These are phyloP conservation scores for Neofusicoccum laricinum DNA, from an alignment of 2,329 filamentous ascomycete genomes.

Conservation along the genomic window DNA sequence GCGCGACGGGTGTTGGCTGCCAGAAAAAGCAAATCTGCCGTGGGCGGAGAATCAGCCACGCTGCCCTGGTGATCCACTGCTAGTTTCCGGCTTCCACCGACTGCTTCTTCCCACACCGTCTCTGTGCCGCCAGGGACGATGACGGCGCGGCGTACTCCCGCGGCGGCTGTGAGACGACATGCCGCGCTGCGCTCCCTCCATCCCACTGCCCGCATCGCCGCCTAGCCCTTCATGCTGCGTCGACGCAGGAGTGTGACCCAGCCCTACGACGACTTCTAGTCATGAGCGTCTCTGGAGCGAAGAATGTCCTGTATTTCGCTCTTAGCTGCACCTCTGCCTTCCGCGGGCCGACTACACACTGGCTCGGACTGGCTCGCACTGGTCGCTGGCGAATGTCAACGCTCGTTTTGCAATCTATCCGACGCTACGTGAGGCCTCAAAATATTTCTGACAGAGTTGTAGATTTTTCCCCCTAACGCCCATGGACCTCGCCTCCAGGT, in stretches of 20 bases:
- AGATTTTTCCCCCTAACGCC: neutral
- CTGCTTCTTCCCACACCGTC: neutral
- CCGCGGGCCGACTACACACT: neutral
- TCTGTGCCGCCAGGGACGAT: neutral
- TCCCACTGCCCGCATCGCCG: neutral
- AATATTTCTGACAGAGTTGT: neutral
- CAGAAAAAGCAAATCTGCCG: neutral
- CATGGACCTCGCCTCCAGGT: neutral
- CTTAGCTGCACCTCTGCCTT: neutral
- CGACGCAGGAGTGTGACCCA: neutral
- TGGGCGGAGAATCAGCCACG: slow-evolving; percentile 1
- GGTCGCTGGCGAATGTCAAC: neutral
- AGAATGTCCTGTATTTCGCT: neutral
- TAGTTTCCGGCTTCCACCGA: slow-evolving; percentile 1
- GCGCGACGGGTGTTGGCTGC: neutral
- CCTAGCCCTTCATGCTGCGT: neutral
- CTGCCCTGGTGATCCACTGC: neutral
- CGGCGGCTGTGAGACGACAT: neutral
- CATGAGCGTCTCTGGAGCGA: neutral
- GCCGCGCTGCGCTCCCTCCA: neutral
- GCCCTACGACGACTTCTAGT: neutral
- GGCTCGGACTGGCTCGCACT: neutral
- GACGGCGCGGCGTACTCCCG: neutral
- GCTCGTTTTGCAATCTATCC: neutral
- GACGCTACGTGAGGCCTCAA: neutral